Evolutionary conservation across 208 protist species (phyloP), one percentile per base, ranked within the genome.

Genomic region (Crithidia thermophila): DNA sequence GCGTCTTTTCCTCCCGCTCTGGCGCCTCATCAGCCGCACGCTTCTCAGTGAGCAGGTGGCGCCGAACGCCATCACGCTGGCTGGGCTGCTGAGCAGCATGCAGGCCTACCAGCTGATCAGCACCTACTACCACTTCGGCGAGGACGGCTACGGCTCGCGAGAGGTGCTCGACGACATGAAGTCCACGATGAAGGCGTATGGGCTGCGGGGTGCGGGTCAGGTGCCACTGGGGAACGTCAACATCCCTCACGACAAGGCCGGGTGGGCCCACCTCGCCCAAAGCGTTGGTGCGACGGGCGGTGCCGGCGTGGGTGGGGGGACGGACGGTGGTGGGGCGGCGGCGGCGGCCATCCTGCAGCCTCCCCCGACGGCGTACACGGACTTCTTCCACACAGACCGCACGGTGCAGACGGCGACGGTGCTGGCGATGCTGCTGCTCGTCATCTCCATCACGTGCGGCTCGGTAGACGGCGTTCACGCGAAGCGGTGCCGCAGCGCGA

Each of bases 41-140:
- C 40, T 90, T 16, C 66, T 97, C 27, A 82, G 85, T 10, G 88
- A 92, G n/a, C 78, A 76, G n/a, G 89, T 97, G 16, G 94, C 94
- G 3, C 94, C 94, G 8, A 97, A 97, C 60, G 82, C 93, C 20
- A 92, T 97, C 75, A 95, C 94, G 20, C 53, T 96, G 25, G 80
- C 73, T 6, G 94, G 91, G 3, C 58, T 94, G 6, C 67, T 97
- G 18, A 85, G 81, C 65, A 82, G 77, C 18, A 75, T 97, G 62
- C 92, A 97, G 61, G 88, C 88, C 18, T 94, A 90, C 39, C 88
- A 97, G 59, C 79, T 97, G 50, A 84, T 91, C 59, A 77, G 64
- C 70, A 84, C 84, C 18, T 93, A 95, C 72, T 91, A 90, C 58
- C 56, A 64, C 60, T 66, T 65, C 30, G 63, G 43, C 4, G 53